These are phyloP conservation scores for Neopestalotiopsis sp. DNA, from an alignment of 2,329 filamentous ascomycete genomes.

Conservation along the genomic window DNA sequence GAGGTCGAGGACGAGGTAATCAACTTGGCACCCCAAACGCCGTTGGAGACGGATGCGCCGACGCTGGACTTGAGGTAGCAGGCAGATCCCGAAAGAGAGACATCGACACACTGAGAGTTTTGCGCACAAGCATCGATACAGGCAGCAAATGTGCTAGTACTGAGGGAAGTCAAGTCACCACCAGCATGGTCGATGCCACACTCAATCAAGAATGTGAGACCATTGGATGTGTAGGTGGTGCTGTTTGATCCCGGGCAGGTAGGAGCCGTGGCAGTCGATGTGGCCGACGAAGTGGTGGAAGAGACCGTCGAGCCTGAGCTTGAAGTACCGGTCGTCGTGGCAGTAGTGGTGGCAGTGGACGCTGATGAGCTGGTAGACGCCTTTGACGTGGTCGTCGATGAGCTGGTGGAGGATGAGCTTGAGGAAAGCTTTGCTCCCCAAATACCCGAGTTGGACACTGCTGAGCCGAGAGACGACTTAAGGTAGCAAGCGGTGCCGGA, in stretches of 20 bases:
- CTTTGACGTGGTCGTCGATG: background rate
- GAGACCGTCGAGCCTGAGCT: background rate
- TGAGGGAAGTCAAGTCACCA: background rate
- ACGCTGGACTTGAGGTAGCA: conserved; percentile 7
- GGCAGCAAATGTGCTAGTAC: background rate
- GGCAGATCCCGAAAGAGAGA: background rate
- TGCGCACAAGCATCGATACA: conserved; percentile 3
- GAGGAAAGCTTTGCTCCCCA: conserved; percentile 4
- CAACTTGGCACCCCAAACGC: background rate
- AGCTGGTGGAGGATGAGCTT: background rate
- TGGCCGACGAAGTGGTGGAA: background rate
- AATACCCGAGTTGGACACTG: background rate
- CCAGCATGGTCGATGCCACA: background rate
- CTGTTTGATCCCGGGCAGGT: background rate
- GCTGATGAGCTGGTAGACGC: background rate
- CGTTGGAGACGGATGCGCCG: background rate
- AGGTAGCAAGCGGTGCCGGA: background rate
- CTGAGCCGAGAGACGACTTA: background rate
- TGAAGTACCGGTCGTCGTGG: background rate
- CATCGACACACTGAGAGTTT: background rate
- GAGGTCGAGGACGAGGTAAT: background rate
- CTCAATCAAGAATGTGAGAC: conserved; percentile 1
- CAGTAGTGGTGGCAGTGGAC: background rate
- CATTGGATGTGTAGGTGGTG: background rate
- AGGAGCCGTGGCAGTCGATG: background rate